phyloP scores from a whole-genome alignment of 2,329 filamentous ascomycete species.

The Ophioceras dolichostomum region DNA sequence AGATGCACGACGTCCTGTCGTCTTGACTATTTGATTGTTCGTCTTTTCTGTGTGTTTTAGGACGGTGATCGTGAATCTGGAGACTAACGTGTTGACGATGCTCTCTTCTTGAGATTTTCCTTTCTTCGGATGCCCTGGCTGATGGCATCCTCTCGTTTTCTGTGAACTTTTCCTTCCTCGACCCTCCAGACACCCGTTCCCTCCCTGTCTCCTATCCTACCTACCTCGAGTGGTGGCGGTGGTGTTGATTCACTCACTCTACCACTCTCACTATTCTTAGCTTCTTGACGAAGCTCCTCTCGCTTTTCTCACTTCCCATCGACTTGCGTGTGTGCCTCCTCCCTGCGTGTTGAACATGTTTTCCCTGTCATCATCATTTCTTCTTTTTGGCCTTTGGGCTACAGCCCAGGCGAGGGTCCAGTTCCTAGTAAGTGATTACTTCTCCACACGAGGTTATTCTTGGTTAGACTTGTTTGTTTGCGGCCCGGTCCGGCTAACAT shows the following conservation, averaged over 20 bases:
- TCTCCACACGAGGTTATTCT: no score
- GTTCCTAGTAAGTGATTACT: slow-evolving; percentile 4
- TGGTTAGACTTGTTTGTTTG: no score
- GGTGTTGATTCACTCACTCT: not conserved
- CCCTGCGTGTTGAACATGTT: slow-evolving; percentile 2
- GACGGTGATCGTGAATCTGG: not conserved
- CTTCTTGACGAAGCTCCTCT: no score
- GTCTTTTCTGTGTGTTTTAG: not conserved
- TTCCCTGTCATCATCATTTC: not conserved
- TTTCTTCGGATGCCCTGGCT: not conserved
- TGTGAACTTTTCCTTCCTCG: not conserved
- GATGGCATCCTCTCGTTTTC: not conserved
- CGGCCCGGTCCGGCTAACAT: no score
- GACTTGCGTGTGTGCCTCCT: no score
- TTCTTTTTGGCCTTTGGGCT: slow-evolving; percentile 1
- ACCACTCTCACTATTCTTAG: not conserved
- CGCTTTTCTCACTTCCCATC: no score
- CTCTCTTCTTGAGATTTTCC: not conserved
- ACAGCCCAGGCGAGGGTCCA: slow-evolving; percentile 3
- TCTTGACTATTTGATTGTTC: not conserved
- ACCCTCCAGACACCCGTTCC: no score
- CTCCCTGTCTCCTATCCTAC: no score
- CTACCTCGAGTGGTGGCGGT: no score
- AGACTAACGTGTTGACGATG: not conserved
- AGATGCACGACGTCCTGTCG: not conserved